Percentiles rank a stretch among this genome's conserved stretches.
These are phyloP conservation scores for Venturiaceae sp. DNA, from an alignment of 2,329 filamentous ascomycete genomes.

Conservation along the genomic window DNA sequence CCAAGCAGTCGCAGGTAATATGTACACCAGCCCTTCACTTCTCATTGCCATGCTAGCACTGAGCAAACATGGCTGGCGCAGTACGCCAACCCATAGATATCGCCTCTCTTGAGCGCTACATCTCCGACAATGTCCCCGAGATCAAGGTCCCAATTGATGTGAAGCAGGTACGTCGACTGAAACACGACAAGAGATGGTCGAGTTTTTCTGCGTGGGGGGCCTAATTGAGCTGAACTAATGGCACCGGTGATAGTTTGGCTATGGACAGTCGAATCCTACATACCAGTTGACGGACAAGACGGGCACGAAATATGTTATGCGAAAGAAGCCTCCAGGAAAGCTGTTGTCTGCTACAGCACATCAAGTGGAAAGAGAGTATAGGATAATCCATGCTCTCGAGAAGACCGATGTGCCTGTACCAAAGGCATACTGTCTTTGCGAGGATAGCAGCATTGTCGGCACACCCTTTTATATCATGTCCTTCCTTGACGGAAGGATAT, in stretches of 20 bases:
- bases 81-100: conserved; percentile 89
- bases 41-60: neutral
- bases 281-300: conserved; percentile 75
- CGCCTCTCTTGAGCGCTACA: conserved; percentile 66
- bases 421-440: conserved; percentile 72
- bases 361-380: conserved; percentile 92
- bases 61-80: conserved; percentile 61
- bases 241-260: conserved; percentile 61
- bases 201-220: too few relatives aligned
- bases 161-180: conserved; percentile 59
- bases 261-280: conserved; percentile 94
- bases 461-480: conserved; percentile 98
- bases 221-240: neutral
- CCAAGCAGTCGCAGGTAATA: neutral
- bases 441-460: conserved; percentile 69
- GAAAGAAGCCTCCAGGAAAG: conserved; percentile 95
- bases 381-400: conserved; percentile 75
- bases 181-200: neutral
- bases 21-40: neutral
- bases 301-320: conserved; percentile 70
- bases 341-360: conserved; percentile 90
- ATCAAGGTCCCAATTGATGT: conserved; percentile 76
- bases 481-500: conserved; percentile 87
- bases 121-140: conserved; percentile 67
- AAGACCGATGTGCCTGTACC: conserved; percentile 79